Conservation (phyloP, 2,329 filamentous ascomycete species). For the Penicillium sp. region DNA sequence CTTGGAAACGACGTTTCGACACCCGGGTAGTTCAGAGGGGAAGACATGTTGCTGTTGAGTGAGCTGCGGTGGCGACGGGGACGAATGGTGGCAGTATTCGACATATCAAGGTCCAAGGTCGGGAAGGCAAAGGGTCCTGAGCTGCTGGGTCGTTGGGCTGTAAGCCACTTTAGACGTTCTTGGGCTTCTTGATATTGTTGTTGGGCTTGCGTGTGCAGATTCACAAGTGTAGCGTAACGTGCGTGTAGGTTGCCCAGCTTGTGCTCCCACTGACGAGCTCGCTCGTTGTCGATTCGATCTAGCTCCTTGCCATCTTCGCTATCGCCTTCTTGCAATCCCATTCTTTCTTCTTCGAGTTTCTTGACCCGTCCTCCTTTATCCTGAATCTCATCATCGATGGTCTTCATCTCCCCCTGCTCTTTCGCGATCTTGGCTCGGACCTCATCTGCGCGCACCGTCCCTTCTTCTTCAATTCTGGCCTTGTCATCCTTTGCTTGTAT, state of each 20-base stretch:
- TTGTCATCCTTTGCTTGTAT: constrained; percentile 47
- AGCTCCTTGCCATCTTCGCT: constrained; percentile 54
- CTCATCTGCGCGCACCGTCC: constrained; percentile 42
- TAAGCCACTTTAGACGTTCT: constrained; percentile 47
- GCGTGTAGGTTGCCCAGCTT: constrained; percentile 45
- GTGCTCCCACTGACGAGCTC: constrained; percentile 49
- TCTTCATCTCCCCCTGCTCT: constrained; percentile 53
- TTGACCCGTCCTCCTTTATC: constrained; percentile 62
- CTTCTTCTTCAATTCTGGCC: constrained; percentile 41
- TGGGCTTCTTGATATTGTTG: constrained; percentile 49
- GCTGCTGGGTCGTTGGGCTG: constrained; percentile 38
- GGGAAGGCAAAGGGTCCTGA: constrained; percentile 44
- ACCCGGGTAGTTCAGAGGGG: constrained; percentile 44
- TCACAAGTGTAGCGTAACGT: constrained; percentile 45
- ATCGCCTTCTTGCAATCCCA: constrained; percentile 49
- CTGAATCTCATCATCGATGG: constrained; percentile 61
- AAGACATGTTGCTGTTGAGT: constrained; percentile 49
- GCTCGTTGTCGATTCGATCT: constrained; percentile 51
- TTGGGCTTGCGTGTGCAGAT: constrained; percentile 44
- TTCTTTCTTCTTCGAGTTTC: constrained; percentile 59
- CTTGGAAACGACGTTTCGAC: constrained; percentile 43
- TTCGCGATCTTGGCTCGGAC: constrained; percentile 46
- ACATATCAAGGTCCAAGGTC: constrained; percentile 44
- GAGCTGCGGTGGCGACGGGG: constrained; percentile 50
- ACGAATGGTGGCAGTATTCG: constrained; percentile 42